Evolutionary conservation across 371 early-diverging fungal species (phyloP).

Genomic region (Syncephalastrum monosporum): DNA sequence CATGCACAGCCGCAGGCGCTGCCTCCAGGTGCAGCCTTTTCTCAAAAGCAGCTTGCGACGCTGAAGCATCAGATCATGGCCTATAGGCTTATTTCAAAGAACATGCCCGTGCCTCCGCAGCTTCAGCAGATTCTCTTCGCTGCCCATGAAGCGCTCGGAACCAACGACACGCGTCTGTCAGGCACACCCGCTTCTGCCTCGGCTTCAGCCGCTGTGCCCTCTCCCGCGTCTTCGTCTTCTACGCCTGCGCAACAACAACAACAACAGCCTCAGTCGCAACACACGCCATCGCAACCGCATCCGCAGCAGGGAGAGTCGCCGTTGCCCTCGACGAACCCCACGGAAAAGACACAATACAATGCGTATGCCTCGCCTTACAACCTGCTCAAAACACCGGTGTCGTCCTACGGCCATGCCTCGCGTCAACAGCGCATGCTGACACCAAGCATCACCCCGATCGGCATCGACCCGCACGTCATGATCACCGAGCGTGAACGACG

Average conservation of each 20-base stretch:
- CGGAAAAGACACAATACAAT: constrained; percentile 14
- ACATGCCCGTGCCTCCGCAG: constrained; percentile 69
- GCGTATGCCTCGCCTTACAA: constrained; percentile 52
- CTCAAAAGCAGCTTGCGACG: background rate
- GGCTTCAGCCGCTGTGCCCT: background rate
- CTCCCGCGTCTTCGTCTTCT: background rate
- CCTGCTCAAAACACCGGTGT: constrained; percentile 49
- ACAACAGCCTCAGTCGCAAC: constrained; percentile 3
- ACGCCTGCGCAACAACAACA: constrained; percentile 7
- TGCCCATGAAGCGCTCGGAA: no score
- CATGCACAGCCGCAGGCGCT: no score
- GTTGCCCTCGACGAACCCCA: constrained; percentile 10
- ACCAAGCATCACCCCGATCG: constrained; percentile 73
- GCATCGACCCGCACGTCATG: constrained; percentile 74
- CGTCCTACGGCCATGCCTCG: constrained; percentile 62
- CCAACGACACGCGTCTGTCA: no score
- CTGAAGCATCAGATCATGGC: constrained; percentile 15
- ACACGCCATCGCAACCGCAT: constrained; percentile 5
- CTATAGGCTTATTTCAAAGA: constrained; percentile 76
- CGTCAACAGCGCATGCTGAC: constrained; percentile 69
- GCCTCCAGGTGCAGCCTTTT: background rate
- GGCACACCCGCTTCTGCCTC: no score
- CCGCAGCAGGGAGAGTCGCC: constrained; percentile 1
- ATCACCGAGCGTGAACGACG: constrained; percentile 74
- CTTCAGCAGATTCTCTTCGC: constrained; percentile 40